A percentile compares a stretch with the other conserved stretches of the same genome.
Evolutionary conservation across 768 basidiomycete species (phyloP).

Genomic region (Phanerodontia chrysosporium): DNA sequence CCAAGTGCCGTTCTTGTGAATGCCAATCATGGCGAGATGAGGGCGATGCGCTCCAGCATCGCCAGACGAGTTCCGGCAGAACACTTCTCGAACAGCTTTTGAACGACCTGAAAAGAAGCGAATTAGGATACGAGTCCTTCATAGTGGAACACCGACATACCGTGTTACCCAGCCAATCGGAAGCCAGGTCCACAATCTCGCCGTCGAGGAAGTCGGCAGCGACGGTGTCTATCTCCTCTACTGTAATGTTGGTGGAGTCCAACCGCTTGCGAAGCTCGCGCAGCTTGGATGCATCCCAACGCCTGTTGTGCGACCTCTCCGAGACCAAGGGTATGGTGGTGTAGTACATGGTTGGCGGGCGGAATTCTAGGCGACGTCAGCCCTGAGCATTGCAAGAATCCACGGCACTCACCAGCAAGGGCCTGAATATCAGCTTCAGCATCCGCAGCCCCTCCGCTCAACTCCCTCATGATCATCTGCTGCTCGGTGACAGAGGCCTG

Average conservation of each 20-base stretch:
- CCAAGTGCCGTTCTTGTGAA: conserved; percentile 99
- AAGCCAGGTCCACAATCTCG: conserved; percentile 92
- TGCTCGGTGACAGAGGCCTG: conserved; percentile 81
- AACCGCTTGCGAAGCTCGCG: conserved; percentile 92
- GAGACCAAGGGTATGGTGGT: conserved; percentile 89
- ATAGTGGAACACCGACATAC: conserved; percentile 36
- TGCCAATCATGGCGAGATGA: conserved; percentile 94
- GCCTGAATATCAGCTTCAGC: conserved; percentile 83
- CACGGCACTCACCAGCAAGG: conserved; percentile 63
- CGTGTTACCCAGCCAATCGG: conserved; percentile 98
- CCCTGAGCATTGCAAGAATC: background rate
- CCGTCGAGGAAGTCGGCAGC: conserved; percentile 89
- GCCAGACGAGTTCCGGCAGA: conserved; percentile 71
- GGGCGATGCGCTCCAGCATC: conserved; percentile 91
- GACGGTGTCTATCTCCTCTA: conserved; percentile 87
- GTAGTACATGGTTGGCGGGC: conserved; percentile 94
- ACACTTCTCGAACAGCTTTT: conserved; percentile 93
- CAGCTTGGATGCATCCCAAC: conserved; percentile 91
- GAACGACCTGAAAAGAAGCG: conserved; percentile 63
- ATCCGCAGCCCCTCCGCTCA: conserved; percentile 71
- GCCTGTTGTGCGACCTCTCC: conserved; percentile 78
- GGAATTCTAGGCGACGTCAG: conserved; percentile 60
- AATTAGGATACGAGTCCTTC: background rate
- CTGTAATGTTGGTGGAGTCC: conserved; percentile 81
- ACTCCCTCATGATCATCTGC: conserved; percentile 95